Base-by-base conservation (phyloP, 768 basidiomycete genomes). In the Podaxis mareebaensis region DNA sequence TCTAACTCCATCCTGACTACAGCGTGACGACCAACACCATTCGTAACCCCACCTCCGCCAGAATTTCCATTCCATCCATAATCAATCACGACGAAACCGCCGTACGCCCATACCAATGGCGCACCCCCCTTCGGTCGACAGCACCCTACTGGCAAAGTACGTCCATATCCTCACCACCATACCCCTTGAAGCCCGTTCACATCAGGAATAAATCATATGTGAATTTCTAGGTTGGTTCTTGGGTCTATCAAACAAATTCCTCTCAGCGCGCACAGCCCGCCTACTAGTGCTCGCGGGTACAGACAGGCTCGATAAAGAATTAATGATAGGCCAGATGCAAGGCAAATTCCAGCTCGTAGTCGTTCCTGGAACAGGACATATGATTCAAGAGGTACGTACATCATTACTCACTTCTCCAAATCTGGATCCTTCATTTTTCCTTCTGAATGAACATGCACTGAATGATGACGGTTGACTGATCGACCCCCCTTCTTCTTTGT, bases 251-350 rank as follows among this genome's bases (percentile, higher is more conserved):
- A 75, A 74, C n/a, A 81, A 82, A 24, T 99, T 99, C 75, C 81
- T 99, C 1, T 75, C 82, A 0, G 85, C 87, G 0, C 85, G 89
- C 13, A 85, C 93, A 0, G 96, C 96, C 0, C 87, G 96, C 30
- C 76, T 99, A 28, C 85, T 99, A 24, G 85, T 99, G 8, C 80
- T 99, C 15, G 97, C 97, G 0, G 96, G 96, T 0, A 88, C 95
- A 17, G 97, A 99, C 68, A 82, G 95, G 17, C 84, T 99, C 3
- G 97, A 99, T 70, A 90, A 86, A 68, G 88, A 93, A 67, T 82
- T 99, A 52, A 97, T 96, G 90, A 95, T 99, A 55, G 97, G 91
- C 0, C 94, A 96, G 71, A 96, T 96, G 94, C 93, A 90, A 73
- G 93, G 90, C 70, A 98, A 97, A 73, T 99, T 98, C 75, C 96